A percentile compares a stretch with the other conserved stretches of the same genome.
Conservation (phyloP, 1,284 basidiomycete species). For the Trametes sp. region DNA sequence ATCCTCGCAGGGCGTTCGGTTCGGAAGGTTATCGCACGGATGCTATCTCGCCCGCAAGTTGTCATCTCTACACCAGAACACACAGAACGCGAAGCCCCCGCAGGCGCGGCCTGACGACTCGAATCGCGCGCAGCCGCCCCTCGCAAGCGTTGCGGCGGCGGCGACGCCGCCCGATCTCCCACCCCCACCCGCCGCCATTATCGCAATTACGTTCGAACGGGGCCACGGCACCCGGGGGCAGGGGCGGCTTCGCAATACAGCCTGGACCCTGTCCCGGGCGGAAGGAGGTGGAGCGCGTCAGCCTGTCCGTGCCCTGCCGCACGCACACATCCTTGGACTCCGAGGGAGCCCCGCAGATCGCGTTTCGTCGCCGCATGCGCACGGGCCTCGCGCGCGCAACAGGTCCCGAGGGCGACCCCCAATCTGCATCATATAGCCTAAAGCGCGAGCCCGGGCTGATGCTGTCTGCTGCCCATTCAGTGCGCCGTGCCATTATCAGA, state of each 20-base stretch:
- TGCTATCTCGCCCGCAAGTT: conserved; percentile 24
- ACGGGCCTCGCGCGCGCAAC: conserved; percentile 14
- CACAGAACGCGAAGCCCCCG: conserved; percentile 16
- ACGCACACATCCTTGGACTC: conserved; percentile 26
- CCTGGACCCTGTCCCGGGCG: conserved; percentile 1
- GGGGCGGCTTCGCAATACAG: conserved; percentile 20
- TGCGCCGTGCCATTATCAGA: conserved; percentile 25
- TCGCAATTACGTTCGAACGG: conserved; percentile 10
- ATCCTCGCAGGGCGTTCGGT: conserved; percentile 10
- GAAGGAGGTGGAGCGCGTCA: neutral
- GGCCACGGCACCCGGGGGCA: conserved; percentile 2
- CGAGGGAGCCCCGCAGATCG: conserved; percentile 27
- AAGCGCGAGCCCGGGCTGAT: conserved; percentile 4
- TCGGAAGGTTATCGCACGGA: conserved; percentile 28
- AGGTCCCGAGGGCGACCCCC: conserved; percentile 19
- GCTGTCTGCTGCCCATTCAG: conserved; percentile 21
- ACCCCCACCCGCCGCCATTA: neutral
- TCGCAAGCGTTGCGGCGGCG: neutral
- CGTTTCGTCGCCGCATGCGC: conserved; percentile 13
- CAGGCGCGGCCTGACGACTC: neutral
- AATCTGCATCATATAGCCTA: conserved; percentile 25
- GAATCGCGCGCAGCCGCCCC: neutral
- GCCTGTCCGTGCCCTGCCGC: neutral
- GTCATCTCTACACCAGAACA: conserved; percentile 16
- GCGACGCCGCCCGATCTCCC: conserved; percentile 5